phyloP scores from a whole-genome alignment of 768 basidiomycete genomes.

The Rhizopogon salebrosus region DNA sequence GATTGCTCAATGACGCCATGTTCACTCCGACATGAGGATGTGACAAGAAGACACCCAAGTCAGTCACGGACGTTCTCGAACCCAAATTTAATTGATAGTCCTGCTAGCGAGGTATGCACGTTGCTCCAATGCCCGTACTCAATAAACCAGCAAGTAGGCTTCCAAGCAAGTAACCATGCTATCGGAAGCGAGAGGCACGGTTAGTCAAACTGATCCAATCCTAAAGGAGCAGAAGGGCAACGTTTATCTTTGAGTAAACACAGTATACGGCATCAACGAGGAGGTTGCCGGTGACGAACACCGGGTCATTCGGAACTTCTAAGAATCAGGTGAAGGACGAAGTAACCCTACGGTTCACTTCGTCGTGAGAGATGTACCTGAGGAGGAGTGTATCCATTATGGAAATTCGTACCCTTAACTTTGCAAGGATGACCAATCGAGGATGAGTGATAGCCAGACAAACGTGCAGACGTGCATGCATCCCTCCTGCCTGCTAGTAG shows the following conservation, averaged over 20 bases:
- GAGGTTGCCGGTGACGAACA: background rate
- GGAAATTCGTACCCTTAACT: background rate
- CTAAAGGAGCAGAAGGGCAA: background rate
- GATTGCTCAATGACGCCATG: background rate
- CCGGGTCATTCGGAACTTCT: background rate
- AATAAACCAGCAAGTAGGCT: background rate
- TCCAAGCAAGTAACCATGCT: background rate
- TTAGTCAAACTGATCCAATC: background rate
- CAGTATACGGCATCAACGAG: background rate
- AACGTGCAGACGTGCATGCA: background rate
- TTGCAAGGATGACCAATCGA: background rate
- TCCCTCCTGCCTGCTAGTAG: background rate
- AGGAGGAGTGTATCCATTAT: background rate
- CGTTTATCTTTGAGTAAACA: background rate
- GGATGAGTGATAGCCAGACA: background rate
- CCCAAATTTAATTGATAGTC: background rate
- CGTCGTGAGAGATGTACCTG: background rate
- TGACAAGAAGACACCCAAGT: background rate
- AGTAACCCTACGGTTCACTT: background rate
- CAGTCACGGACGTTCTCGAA: background rate
- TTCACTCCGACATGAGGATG: background rate
- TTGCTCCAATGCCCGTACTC: background rate
- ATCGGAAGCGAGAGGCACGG: background rate
- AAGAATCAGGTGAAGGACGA: background rate
- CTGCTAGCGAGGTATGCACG: background rate